phyloP scores from a whole-genome alignment of 1,284 basidiomycete species.

The Boletellus sp. region DNA sequence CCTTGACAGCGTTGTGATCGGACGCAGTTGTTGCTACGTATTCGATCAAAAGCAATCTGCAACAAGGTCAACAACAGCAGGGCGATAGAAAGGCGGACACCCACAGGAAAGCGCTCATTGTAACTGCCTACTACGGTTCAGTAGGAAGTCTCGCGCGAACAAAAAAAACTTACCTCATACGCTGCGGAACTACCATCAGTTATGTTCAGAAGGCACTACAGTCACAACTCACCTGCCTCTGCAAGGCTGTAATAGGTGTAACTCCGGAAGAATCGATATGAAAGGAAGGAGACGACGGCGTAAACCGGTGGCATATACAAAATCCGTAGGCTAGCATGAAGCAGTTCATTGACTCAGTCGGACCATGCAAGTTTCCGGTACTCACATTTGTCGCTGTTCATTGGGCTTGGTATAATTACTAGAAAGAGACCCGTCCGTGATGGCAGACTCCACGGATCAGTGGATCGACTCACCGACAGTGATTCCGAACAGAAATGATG shows the following conservation, averaged over 20 bases:
- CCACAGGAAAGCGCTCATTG: conserved; percentile 75
- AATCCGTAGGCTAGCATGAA: conserved; percentile 49
- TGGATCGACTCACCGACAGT: conserved; percentile 51
- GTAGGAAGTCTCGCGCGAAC: conserved; percentile 29
- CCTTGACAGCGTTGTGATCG: conserved; percentile 58
- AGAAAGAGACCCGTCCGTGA: conserved; percentile 1
- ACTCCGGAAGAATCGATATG: conserved; percentile 78
- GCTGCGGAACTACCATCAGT: conserved; percentile 24
- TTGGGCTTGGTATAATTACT: conserved; percentile 65
- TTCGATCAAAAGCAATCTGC: conserved; percentile 77
- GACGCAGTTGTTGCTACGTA: conserved; percentile 71
- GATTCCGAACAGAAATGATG: conserved; percentile 48
- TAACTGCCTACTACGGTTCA: conserved; percentile 55
- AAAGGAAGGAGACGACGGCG: conserved; percentile 85
- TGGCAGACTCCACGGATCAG: background rate
- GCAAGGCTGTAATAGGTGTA: conserved; percentile 82
- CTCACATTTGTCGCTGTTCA: conserved; percentile 77
- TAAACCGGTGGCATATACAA: conserved; percentile 81
- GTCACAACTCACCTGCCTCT: conserved; percentile 54
- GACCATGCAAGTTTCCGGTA: conserved; percentile 7
- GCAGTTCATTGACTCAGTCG: background rate
- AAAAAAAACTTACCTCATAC: conserved; percentile 33
- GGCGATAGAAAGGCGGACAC: conserved; percentile 32
- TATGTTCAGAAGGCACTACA: background rate
- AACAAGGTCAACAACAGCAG: conserved; percentile 1